phyloP scores from a whole-genome alignment of 495 filamentous ascomycete genomes.

The Hyaloscypha bicolor region DNA sequence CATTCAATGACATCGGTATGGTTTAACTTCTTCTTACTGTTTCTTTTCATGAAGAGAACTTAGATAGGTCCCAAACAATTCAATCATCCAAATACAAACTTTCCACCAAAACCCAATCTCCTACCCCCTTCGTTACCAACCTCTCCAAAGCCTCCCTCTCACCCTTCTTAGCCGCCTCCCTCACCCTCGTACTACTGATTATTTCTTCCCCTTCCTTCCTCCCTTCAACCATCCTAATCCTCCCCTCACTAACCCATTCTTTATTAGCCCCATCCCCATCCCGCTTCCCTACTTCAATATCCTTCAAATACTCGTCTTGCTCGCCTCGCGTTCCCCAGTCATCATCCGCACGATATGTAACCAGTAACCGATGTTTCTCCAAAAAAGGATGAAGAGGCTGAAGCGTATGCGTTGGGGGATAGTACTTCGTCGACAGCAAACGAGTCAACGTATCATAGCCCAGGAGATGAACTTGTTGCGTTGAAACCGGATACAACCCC shows the following conservation, averaged over 20 bases:
- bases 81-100: conserved; percentile 47
- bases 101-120: conserved; percentile 57
- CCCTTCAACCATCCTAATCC: conserved; percentile 70
- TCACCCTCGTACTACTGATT: conserved; percentile 80
- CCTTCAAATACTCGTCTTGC: conserved; percentile 60
- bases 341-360: conserved; percentile 70
- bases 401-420: conserved; percentile 58
- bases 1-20: background rate
- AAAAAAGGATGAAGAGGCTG: conserved; percentile 69
- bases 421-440: conserved; percentile 84
- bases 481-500: conserved; percentile 48
- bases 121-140: conserved; percentile 67
- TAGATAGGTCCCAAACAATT: background rate
- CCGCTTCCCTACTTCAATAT: conserved; percentile 51
- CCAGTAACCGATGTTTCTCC: conserved; percentile 65
- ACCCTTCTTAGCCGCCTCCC: conserved; percentile 57
- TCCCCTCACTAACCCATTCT: conserved; percentile 64
- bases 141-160: conserved; percentile 57
- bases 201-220: conserved; percentile 52
- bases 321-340: conserved; percentile 63
- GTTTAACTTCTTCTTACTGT: background rate
- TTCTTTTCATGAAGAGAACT: background rate
- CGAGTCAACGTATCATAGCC: conserved; percentile 89
- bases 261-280: conserved; percentile 58
- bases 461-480: conserved; percentile 75